Base-by-base conservation (phyloP, 805 yeast genomes). In the Cyberlindnera mycetangii region DNA sequence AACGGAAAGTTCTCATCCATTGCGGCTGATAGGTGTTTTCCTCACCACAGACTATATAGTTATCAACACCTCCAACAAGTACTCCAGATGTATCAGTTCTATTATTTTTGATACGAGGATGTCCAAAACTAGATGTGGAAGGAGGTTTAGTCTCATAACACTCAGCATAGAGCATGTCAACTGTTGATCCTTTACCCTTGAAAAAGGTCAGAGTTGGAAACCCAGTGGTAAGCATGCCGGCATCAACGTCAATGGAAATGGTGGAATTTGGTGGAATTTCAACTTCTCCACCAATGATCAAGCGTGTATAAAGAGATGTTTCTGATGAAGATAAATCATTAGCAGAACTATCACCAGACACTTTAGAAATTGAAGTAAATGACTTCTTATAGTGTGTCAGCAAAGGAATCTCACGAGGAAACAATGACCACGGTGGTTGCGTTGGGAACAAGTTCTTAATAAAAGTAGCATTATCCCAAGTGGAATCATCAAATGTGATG, bases 41-140 rank as follows among this genome's bases (percentile, higher is more conserved):
- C 8, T 11, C 8, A 3, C 38, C 38, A 19, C 19, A 14, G 18
- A 35, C 38, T 4, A 7, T 35, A 18, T 35, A 35, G 30, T 35
- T 24, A 14, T 35, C 38, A 21, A 21, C 27, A n/a, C 38, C 38
- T 12, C 38, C 38, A n/a, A 35, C 7, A 18, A 35, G 15, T 12
- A 35, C 19, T 14, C 38, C 38, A n/a, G 30, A 22, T 35, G 38
- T 22, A 35, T 35, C 38, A 35, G 30, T 35, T 24, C 38, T 35
- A 18, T 35, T 21, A 17, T n/a, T 20, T 12, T 35, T 35, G 19
- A 22, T 5, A 24, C 38, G 38, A 21, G 38, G 21, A 7, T 22
- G 30, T 12, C 38, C 38, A 35, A 35, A 35, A 3, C 19, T 10
- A n/a, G 19, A 14, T 17, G 17, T n/a, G 7, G 4, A 5, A 3